Evolutionary conservation across 2,329 filamentous ascomycete genomes (phyloP).

Genomic region (Fusarium hostae): DNA sequence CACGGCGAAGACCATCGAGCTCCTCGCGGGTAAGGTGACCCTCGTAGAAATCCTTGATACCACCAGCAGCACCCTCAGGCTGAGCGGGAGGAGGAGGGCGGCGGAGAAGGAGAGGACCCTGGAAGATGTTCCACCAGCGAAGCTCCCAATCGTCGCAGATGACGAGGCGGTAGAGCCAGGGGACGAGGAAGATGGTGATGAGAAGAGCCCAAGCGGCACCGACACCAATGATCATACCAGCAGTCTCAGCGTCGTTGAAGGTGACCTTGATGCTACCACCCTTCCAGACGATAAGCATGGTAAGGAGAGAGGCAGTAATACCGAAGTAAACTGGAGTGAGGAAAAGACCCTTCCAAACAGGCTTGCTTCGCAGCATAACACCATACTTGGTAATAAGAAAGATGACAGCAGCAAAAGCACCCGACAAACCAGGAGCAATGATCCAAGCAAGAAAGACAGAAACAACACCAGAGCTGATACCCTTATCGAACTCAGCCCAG

Average conservation of each 20-base stretch:
- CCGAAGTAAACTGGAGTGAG: slow-evolving; percentile 67
- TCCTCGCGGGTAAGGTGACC: slow-evolving; percentile 66
- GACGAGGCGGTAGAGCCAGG: slow-evolving; percentile 68
- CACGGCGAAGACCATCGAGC: slow-evolving; percentile 55
- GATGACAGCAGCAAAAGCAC: slow-evolving; percentile 64
- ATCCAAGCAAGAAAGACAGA: slow-evolving; percentile 71
- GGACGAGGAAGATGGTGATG: slow-evolving; percentile 64
- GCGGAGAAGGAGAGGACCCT: slow-evolving; percentile 64
- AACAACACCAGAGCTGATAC: slow-evolving; percentile 54
- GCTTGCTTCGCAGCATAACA: slow-evolving; percentile 66
- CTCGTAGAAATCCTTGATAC: slow-evolving; percentile 65
- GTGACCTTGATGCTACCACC: slow-evolving; percentile 57
- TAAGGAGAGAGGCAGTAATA: slow-evolving; percentile 64
- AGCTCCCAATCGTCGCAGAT: slow-evolving; percentile 71
- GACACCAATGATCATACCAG: slow-evolving; percentile 65
- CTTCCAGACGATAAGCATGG: slow-evolving; percentile 71
- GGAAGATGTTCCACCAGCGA: slow-evolving; percentile 63
- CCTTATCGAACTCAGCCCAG: slow-evolving; percentile 61
- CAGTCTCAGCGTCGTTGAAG: slow-evolving; percentile 54
- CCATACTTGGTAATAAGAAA: slow-evolving; percentile 68
- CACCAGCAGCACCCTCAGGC: slow-evolving; percentile 72
- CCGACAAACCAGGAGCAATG: slow-evolving; percentile 68
- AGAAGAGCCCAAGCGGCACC: slow-evolving; percentile 62
- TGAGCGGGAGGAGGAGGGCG: slow-evolving; percentile 61
- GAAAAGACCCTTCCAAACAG: slow-evolving; percentile 63